Evolutionary conservation across 2,329 filamentous ascomycete species (phyloP).

Genomic region (Penicillium sp.): DNA sequence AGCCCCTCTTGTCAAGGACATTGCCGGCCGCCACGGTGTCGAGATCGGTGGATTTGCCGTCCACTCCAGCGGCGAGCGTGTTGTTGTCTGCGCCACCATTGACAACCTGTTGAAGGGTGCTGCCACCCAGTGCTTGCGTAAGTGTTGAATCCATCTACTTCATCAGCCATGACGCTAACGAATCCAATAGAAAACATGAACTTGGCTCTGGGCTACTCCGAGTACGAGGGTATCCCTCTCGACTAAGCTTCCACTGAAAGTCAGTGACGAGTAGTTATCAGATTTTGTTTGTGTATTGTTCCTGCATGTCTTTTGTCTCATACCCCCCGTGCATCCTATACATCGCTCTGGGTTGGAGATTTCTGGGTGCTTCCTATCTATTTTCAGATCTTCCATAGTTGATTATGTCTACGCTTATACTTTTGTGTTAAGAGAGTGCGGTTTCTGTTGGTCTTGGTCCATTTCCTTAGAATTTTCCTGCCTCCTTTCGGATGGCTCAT

Average conservation of each 20-base stretch:
- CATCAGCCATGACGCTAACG: slow-evolving; percentile 9
- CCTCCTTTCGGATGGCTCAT: neutral
- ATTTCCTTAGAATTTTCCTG: neutral
- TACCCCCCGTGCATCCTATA: slow-evolving; percentile 32
- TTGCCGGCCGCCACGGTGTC: slow-evolving; percentile 79
- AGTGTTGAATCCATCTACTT: slow-evolving; percentile 42
- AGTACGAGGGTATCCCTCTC: slow-evolving; percentile 82
- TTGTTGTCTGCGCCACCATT: slow-evolving; percentile 91
- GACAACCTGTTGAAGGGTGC: slow-evolving; percentile 94
- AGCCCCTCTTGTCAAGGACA: slow-evolving; percentile 79
- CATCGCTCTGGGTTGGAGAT: slow-evolving; percentile 30
- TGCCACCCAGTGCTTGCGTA: slow-evolving; percentile 86
- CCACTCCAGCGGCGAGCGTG: slow-evolving; percentile 81
- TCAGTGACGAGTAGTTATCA: slow-evolving; percentile 7
- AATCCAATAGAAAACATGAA: slow-evolving; percentile 78
- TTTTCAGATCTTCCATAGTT: slow-evolving; percentile 25
- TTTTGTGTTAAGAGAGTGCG: slow-evolving; percentile 12
- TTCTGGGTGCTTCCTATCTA: slow-evolving; percentile 13
- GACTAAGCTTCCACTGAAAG: slow-evolving; percentile 38
- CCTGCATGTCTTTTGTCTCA: slow-evolving; percentile 24
- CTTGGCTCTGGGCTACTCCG: slow-evolving; percentile 79
- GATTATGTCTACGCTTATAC: slow-evolving; percentile 16
- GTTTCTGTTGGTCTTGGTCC: slow-evolving; percentile 4
- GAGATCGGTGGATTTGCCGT: slow-evolving; percentile 97
- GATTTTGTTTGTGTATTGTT: slow-evolving; percentile 12